Percentiles rank a stretch among this genome's conserved stretches.
Evolutionary conservation across 2,329 filamentous ascomycete species (phyloP).

Genomic region (Colletotrichum siamense): DNA sequence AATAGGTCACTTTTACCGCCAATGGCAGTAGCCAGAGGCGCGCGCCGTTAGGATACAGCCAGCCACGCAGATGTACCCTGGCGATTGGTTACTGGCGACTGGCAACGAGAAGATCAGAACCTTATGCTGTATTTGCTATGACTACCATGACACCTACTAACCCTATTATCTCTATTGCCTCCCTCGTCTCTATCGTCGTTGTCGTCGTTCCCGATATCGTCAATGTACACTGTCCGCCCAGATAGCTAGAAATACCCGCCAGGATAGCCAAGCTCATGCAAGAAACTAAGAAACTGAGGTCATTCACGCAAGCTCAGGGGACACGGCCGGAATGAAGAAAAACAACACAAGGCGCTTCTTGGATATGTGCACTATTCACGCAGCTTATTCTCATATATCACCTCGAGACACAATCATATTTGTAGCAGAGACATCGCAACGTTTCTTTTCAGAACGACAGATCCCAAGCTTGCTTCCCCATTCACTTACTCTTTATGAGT

Average conservation of each 20-base stretch:
- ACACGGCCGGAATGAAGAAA: not conserved
- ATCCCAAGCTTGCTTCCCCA: not conserved
- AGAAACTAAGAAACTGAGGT: not conserved
- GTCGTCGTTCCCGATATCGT: too few species aligned
- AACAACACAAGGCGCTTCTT: not conserved
- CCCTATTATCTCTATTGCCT: too few species aligned
- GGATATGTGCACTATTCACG: not conserved
- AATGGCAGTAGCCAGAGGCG: too few species aligned
- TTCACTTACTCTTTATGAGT: not conserved
- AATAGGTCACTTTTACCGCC: too few species aligned
- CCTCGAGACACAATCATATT: not conserved
- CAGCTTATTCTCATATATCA: accelerated
- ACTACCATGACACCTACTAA: too few species aligned
- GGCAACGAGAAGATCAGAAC: too few species aligned
- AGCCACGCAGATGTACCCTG: too few species aligned
- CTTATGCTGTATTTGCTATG: too few species aligned
- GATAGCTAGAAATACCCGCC: not conserved
- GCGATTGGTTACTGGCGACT: too few species aligned
- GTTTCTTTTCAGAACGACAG: not conserved
- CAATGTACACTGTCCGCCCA: not conserved
- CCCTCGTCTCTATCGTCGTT: too few species aligned
- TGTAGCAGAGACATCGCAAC: not conserved
- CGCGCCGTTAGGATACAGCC: too few species aligned
- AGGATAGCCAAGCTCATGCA: not conserved
- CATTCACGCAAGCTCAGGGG: not conserved